Conservation (phyloP, 2,329 filamentous ascomycete genomes). For the Rhinocladiella similis region DNA sequence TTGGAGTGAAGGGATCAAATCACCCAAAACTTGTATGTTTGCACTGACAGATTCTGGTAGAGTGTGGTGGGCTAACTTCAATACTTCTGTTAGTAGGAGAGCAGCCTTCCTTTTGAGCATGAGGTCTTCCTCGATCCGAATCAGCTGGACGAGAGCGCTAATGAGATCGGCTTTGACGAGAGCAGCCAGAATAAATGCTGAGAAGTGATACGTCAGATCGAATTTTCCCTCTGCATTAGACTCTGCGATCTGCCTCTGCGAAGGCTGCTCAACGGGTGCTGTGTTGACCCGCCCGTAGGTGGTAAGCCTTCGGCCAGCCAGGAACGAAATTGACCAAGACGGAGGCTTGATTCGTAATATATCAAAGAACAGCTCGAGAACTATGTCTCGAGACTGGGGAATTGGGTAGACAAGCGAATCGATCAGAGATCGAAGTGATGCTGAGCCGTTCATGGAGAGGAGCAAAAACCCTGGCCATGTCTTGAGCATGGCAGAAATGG, state of each 20-base stretch:
- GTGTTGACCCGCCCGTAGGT: slow-evolving; percentile 95
- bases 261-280: slow-evolving; percentile 63
- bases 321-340: slow-evolving; percentile 91
- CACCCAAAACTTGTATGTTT: slow-evolving; percentile 82
- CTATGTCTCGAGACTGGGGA: slow-evolving; percentile 65
- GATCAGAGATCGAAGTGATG: slow-evolving; percentile 79
- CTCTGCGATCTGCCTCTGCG: slow-evolving; percentile 51
- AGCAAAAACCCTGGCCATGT: slow-evolving; percentile 92
- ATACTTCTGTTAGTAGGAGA: slow-evolving; percentile 82
- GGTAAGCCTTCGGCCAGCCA: slow-evolving; percentile 87
- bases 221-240: slow-evolving; percentile 71
- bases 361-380: slow-evolving; percentile 84
- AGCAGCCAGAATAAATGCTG: slow-evolving; percentile 79
- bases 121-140: slow-evolving; percentile 50
- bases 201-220: slow-evolving; percentile 92
- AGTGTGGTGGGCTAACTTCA: slow-evolving; percentile 84
- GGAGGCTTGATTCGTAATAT: slow-evolving; percentile 86
- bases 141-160: slow-evolving; percentile 49
- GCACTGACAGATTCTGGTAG: slow-evolving; percentile 80
- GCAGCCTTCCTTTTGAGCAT: slow-evolving; percentile 82
- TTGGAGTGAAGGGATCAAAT: slow-evolving; percentile 75
- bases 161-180: slow-evolving; percentile 76
- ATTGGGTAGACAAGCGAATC: slow-evolving; percentile 62
- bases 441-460: slow-evolving; percentile 83
- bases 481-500: slow-evolving; percentile 87